A percentile compares a stretch with the other conserved stretches of the same genome.
Evolutionary conservation across 2,329 filamentous ascomycete genomes (phyloP).

Genomic region (Alternaria triticina): DNA sequence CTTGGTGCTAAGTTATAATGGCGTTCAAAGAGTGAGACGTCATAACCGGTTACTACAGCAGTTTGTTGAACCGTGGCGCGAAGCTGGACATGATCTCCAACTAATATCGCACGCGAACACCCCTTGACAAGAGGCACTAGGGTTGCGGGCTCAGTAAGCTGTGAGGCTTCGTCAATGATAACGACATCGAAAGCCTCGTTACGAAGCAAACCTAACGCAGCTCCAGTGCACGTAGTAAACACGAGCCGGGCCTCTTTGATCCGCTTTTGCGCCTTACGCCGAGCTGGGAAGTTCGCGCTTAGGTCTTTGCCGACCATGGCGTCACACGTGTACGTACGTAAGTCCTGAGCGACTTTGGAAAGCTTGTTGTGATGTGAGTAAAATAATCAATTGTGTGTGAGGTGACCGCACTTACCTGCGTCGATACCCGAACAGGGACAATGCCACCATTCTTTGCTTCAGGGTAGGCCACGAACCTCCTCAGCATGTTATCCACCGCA

Average conservation of each 20-base stretch:
- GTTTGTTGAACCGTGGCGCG: conserved; percentile 52
- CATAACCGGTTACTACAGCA: conserved; percentile 45
- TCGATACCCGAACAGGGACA: conserved; percentile 26
- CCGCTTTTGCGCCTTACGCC: conserved; percentile 48
- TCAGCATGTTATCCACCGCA: conserved; percentile 55
- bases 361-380: conserved; percentile 17
- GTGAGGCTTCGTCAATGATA: conserved; percentile 57
- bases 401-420: conserved; percentile 19
- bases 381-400: not conserved
- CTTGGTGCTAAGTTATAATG: conserved; percentile 39
- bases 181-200: conserved; percentile 49
- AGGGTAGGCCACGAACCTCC: conserved; percentile 21
- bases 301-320: conserved; percentile 47
- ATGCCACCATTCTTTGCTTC: conserved; percentile 9
- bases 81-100: conserved; percentile 57
- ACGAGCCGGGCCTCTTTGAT: conserved; percentile 49
- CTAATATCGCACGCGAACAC: conserved; percentile 52
- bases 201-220: conserved; percentile 52
- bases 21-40: conserved; percentile 55
- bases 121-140: conserved; percentile 47
- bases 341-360: conserved; percentile 27
- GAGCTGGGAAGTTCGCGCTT: conserved; percentile 25
- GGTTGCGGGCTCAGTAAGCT: conserved; percentile 52
- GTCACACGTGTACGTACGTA: conserved; percentile 32
- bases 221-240: conserved; percentile 55